Conservation (phyloP, 2,329 filamentous ascomycete species). For the Nakataea oryzae region DNA sequence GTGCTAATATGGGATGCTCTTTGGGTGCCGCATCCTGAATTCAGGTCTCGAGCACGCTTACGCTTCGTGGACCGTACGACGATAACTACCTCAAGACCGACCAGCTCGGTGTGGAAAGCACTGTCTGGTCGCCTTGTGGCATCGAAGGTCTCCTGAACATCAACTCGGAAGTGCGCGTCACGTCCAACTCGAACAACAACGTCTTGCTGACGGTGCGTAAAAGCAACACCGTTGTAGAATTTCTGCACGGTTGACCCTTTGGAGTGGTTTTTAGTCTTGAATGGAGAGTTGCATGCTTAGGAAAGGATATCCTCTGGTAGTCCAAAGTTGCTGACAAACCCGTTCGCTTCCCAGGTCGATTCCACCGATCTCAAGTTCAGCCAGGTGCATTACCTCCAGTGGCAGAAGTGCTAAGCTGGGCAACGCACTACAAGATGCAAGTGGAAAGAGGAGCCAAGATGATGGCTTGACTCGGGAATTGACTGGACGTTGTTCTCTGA, state of each 20-base stretch:
- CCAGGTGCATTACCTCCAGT: slow-evolving; percentile 18
- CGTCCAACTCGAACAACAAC: slow-evolving; percentile 7
- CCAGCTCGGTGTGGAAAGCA: slow-evolving; percentile 29
- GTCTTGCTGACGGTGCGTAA: slow-evolving; percentile 16
- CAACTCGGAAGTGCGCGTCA: slow-evolving; percentile 36
- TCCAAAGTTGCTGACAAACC: not conserved
- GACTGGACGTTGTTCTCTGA: too few species aligned
- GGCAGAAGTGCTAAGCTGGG: slow-evolving; percentile 8
- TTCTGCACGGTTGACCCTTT: not conserved
- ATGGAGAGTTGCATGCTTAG: not conserved
- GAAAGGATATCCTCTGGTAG: not conserved
- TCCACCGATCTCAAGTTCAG: slow-evolving; percentile 19
- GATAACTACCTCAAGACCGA: slow-evolving; percentile 33
- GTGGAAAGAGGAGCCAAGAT: not conserved
- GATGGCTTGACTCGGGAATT: not conserved
- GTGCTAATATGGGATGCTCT: not conserved
- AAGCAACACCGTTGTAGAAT: not conserved
- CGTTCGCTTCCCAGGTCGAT: slow-evolving; percentile 12
- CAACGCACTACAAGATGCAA: not conserved
- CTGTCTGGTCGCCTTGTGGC: slow-evolving; percentile 42
- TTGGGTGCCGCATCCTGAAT: slow-evolving; percentile 6
- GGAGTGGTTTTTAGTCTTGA: not conserved
- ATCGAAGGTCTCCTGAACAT: slow-evolving; percentile 38
- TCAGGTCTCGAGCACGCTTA: slow-evolving; percentile 26
- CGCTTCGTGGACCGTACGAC: slow-evolving; percentile 28